Evolutionary conservation across 2,329 filamentous ascomycete species (phyloP).

Genomic region (Stachybotrys echinatus): DNA sequence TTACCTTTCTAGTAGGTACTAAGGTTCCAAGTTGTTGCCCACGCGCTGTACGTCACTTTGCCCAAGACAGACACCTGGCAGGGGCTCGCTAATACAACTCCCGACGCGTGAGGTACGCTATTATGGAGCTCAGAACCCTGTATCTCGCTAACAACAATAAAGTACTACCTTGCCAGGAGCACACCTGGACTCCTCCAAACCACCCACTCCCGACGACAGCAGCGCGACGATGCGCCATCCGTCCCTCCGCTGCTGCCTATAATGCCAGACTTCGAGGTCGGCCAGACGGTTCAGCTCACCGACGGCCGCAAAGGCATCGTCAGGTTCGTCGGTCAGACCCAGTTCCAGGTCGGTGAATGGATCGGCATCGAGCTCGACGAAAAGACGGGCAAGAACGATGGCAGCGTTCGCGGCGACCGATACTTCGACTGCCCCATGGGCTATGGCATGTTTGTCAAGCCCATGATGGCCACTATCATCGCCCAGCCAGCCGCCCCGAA

Average conservation of each 20-base stretch:
- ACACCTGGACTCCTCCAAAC: not conserved
- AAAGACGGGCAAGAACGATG: conserved; percentile 86
- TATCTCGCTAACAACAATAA: conserved; percentile 18
- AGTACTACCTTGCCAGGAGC: not conserved
- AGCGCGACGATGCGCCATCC: conserved; percentile 25
- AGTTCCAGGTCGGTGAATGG: conserved; percentile 81
- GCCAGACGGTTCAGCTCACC: conserved; percentile 72
- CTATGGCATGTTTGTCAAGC: conserved; percentile 78
- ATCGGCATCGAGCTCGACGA: conserved; percentile 84
- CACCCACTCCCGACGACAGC: not conserved
- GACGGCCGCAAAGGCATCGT: conserved; percentile 74
- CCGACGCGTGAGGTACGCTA: not conserved
- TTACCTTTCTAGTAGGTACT: no score
- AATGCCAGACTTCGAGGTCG: conserved; percentile 56
- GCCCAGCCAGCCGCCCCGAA: conserved; percentile 38
- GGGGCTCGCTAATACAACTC: no score
- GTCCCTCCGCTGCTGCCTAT: conserved; percentile 19
- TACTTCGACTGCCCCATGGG: conserved; percentile 84
- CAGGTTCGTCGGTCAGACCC: conserved; percentile 74
- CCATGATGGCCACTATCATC: conserved; percentile 59
- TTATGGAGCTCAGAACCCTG: not conserved
- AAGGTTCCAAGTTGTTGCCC: no score
- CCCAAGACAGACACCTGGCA: no score
- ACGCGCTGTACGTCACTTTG: no score
- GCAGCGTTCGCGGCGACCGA: conserved; percentile 76